phyloP scores from a whole-genome alignment of 1,284 basidiomycete genomes.

The Rhodofomes roseus region DNA sequence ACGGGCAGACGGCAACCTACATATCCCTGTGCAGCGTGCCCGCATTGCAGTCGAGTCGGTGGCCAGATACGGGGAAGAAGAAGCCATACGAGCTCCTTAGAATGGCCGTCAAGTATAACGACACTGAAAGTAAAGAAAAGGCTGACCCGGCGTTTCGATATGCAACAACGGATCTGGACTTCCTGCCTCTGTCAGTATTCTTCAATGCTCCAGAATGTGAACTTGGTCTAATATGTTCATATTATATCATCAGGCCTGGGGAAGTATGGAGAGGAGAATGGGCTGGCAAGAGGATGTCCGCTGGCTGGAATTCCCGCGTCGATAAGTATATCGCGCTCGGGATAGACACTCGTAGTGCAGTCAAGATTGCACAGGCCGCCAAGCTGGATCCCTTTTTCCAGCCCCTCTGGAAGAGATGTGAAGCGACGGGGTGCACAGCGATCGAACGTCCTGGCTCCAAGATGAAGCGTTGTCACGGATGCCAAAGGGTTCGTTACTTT shows the following conservation, averaged over 20 bases:
- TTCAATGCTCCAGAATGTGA: neutral
- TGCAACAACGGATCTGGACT: neutral
- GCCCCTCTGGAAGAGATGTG: slow-evolving; percentile 13
- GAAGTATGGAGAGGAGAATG: neutral
- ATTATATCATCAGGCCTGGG: neutral
- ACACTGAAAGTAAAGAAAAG: neutral
- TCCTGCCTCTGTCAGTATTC: neutral
- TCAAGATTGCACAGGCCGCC: slow-evolving; percentile 11
- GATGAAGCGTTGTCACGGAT: slow-evolving; percentile 1
- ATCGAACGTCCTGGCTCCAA: neutral
- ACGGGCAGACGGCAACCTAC: too few species aligned
- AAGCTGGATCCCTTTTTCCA: slow-evolving; percentile 14
- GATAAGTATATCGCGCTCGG: slow-evolving; percentile 12
- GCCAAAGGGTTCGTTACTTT: neutral
- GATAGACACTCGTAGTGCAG: slow-evolving; percentile 2
- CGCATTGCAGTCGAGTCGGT: too few species aligned
- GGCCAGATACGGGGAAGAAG: neutral
- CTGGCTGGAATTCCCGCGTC: slow-evolving; percentile 11
- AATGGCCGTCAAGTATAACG: neutral
- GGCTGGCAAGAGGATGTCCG: neutral
- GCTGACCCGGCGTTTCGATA: neutral
- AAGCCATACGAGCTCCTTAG: neutral
- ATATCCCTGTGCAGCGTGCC: too few species aligned
- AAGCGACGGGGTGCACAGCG: slow-evolving; percentile 4
- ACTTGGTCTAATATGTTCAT: neutral